Conservation (phyloP, 345 rosid species). For the Combretum micranthum region DNA sequence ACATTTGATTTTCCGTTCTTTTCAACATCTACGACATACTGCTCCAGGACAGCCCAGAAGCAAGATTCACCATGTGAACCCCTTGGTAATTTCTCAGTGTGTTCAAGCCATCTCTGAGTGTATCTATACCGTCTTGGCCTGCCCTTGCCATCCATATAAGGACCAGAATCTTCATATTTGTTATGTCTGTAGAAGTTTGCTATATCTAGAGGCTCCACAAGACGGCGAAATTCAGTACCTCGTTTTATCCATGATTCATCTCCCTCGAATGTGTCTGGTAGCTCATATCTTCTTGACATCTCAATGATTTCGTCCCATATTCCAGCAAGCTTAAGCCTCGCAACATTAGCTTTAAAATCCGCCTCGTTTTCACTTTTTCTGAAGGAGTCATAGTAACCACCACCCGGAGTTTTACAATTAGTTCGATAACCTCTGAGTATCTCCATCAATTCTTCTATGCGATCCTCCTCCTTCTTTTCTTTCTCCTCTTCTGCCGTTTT, state of each 20-base stretch:
- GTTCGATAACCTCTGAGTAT: conserved; percentile 25
- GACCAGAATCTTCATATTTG: conserved; percentile 76
- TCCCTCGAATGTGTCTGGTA: conserved; percentile 58
- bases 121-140: conserved; percentile 60
- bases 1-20: not conserved
- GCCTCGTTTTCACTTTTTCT: conserved; percentile 21
- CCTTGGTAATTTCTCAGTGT: conserved; percentile 10
- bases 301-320: conserved; percentile 58
- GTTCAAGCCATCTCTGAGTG: conserved; percentile 63
- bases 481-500: too few relatives aligned
- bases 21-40: conserved; percentile 23
- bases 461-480: conserved; percentile 7
- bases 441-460: conserved; percentile 14
- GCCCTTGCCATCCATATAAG: conserved; percentile 40
- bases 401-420: conserved; percentile 19
- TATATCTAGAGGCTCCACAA: conserved; percentile 71
- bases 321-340: conserved; percentile 66
- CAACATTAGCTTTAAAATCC: conserved; percentile 63
- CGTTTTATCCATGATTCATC: conserved; percentile 25
- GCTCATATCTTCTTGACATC: conserved; percentile 50
- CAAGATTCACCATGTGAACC: conserved; percentile 38
- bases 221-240: conserved; percentile 42
- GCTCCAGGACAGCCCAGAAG: conserved; percentile 83
- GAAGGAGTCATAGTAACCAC: conserved; percentile 63
- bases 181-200: conserved; percentile 66